A percentile compares a stretch with the other conserved stretches of the same genome.
Evolutionary conservation across 1,139 yeast species (phyloP).

Genomic region (Kurtzmaniella quercitrusa): DNA sequence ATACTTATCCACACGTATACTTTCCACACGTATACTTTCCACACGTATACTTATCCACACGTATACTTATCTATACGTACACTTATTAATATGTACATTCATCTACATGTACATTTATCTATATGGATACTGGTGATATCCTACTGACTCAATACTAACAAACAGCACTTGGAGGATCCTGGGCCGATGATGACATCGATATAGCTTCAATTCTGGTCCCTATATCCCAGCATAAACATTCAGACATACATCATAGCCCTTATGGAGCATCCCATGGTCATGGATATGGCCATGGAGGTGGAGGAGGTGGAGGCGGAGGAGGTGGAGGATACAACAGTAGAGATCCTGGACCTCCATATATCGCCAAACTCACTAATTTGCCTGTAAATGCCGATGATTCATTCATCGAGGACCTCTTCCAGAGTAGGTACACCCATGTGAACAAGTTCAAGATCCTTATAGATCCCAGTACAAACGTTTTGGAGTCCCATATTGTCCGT

Average conservation of each 20-base stretch:
- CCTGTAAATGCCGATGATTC: conserved; percentile 38
- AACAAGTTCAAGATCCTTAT: conserved; percentile 39
- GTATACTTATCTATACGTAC: no score
- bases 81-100: no score
- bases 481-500: conserved; percentile 36
- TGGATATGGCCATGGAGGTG: conserved; percentile 6
- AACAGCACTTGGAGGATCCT: conserved; percentile 53
- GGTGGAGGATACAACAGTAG: conserved; percentile 8
- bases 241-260: conserved; percentile 3
- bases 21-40: no score
- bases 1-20: no score
- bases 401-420: conserved; percentile 41
- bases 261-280: conserved; percentile 6
- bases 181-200: conserved; percentile 79
- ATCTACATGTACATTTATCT: no score
- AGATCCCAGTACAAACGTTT: conserved; percentile 38
- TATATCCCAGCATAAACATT: conserved; percentile 26
- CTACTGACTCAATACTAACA: conserved; percentile 19
- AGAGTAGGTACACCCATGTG: conserved; percentile 37
- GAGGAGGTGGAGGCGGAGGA: conserved; percentile 9
- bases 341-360: conserved; percentile 51
- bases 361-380: conserved; percentile 49
- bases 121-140: no score
- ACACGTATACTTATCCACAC: no score
- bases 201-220: conserved; percentile 62